Base-by-base conservation (phyloP, 352 stramenopile species). In the Phytopythium montanum region DNA sequence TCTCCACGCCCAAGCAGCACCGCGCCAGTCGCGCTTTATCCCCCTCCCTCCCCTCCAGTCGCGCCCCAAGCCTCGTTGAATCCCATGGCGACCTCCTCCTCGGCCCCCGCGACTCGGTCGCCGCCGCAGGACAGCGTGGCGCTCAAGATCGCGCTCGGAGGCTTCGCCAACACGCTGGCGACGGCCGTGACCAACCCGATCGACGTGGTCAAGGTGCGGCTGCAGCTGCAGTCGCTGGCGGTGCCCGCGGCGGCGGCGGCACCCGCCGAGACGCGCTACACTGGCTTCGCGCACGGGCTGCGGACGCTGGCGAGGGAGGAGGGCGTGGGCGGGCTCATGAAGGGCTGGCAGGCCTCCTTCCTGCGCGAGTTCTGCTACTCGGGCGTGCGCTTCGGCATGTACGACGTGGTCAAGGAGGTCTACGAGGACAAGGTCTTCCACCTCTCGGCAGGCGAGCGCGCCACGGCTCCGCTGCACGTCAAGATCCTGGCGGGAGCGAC, bases 371-470 rank as follows among this genome's bases (percentile, higher is more conserved):
- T 69, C 19, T 75, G 79, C 19, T 93, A 93, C 74, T 84, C 75
- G 28, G 79, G 72, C 44, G 68, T 93, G 58, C 77, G 84, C 55
- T 85, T 93, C 53, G 84, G 84, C 4, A 64, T 87, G 26, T 92
- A 92, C 65, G 81, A 90, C 52, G 69, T 76, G 18, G 65, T 88
- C 55, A 93, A 93, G 64, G 73, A 88, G 46, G 69, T 74, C 13
- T 72, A 90, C 33, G 79, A 84, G 36, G 76, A 81, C 41, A 69
- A 71, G 26, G 56, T 83, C 31, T 80, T 81, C 56, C 65, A 70
- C 54, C 67, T 71, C 41, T 61, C 70, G n/a, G 59, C 56, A 3
- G 54, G 64, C 42, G 64, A 79, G 21, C 67, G 66, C 33, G 63
- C 65, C 28, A 80, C 67, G 55, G 76, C 73, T 19, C 71, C 75